phyloP scores from a whole-genome alignment of 177 flowering plant genomes.

The Vitis hybrid region DNA sequence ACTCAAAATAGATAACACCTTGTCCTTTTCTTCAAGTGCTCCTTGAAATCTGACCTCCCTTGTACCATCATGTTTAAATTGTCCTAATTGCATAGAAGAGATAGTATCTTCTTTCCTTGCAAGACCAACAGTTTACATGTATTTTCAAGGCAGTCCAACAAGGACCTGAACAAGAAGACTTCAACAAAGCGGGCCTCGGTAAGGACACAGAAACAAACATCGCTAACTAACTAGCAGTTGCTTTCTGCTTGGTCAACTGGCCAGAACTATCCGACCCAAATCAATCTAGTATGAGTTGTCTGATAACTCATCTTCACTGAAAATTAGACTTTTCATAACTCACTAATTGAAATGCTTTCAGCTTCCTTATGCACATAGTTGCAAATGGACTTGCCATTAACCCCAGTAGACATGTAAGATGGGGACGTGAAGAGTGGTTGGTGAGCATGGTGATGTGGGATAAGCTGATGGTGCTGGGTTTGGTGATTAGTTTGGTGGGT shows the following conservation, averaged over 20 bases:
- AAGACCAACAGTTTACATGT: slow-evolving; percentile 56
- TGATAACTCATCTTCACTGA: slow-evolving; percentile 58
- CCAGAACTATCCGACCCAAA: slow-evolving; percentile 6
- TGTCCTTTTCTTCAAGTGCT: slow-evolving; percentile 57
- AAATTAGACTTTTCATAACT: slow-evolving; percentile 62
- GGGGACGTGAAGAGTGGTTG: too few relatives aligned
- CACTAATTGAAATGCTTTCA: slow-evolving; percentile 53
- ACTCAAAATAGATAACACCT: slow-evolving; percentile 47
- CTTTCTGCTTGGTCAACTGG: too few relatives aligned
- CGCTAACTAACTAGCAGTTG: too few relatives aligned
- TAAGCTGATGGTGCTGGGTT: too few relatives aligned
- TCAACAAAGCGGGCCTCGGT: too few relatives aligned
- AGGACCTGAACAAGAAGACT: too few relatives aligned
- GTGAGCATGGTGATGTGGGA: too few relatives aligned
- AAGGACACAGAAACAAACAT: too few relatives aligned
- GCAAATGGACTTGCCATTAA: too few relatives aligned
- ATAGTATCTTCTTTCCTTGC: slow-evolving; percentile 48
- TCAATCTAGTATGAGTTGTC: slow-evolving; percentile 56
- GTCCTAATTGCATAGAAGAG: slow-evolving; percentile 27
- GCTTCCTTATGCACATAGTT: slow-evolving; percentile 36
- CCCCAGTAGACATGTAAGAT: too few relatives aligned
- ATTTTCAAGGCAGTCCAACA: too few relatives aligned
- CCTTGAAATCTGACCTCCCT: slow-evolving; percentile 26
- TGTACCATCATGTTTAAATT: slow-evolving; percentile 30
- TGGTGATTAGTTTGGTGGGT: too few relatives aligned